phyloP scores from a whole-genome alignment of 2,329 filamentous ascomycete species.

The Aspergillus neotritici region DNA sequence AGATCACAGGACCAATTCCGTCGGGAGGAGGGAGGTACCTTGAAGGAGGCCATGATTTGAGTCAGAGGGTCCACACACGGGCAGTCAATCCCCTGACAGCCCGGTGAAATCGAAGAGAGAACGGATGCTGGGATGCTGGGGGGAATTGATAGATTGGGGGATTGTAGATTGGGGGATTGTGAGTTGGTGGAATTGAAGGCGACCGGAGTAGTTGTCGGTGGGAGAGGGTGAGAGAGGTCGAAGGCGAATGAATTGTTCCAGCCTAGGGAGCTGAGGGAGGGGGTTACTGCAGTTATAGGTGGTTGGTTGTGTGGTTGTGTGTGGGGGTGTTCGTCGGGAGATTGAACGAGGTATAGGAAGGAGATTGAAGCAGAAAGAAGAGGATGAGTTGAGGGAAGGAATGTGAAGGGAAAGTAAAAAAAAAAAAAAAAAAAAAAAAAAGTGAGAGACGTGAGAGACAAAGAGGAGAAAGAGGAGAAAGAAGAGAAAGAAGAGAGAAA shows the following conservation, averaged over 20 bases:
- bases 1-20: too few relatives aligned
- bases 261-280: too few relatives aligned
- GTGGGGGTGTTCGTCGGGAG: constrained; percentile 11
- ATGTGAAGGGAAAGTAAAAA: not conserved
- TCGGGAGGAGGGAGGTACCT: constrained; percentile 28
- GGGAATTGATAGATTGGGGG: constrained; percentile 2
- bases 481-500: constrained; percentile 6
- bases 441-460: constrained; percentile 3
- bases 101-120: constrained; percentile 10
- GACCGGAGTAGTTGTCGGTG: too few relatives aligned
- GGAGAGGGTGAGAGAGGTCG: too few relatives aligned
- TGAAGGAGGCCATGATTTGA: constrained; percentile 37
- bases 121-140: constrained; percentile 1
- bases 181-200: too few relatives aligned
- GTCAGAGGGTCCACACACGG: constrained; percentile 23
- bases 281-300: too few relatives aligned
- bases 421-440: constrained; percentile 5
- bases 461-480: constrained; percentile 7
- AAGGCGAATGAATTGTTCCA: too few relatives aligned
- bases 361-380: not conserved
- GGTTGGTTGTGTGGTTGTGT: too few relatives aligned
- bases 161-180: too few relatives aligned
- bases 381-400: constrained; percentile 8
- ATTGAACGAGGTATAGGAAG: constrained; percentile 6
- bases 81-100: constrained; percentile 26